These are phyloP conservation scores for Fraxinus quadrangulata DNA, from an alignment of 257 asterid genomes.

Conservation along the genomic window DNA sequence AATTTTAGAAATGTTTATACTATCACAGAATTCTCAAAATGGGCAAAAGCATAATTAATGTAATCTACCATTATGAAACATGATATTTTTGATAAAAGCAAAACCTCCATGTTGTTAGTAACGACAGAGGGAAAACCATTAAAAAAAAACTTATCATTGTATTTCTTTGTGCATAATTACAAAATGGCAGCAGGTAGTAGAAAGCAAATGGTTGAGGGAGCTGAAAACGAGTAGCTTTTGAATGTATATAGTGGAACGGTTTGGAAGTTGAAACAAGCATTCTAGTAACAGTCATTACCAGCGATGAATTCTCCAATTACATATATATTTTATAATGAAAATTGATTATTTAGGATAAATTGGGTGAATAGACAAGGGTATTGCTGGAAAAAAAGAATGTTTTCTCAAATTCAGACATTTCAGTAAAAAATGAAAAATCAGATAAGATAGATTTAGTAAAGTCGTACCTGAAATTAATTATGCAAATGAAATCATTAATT, in stretches of 20 bases:
- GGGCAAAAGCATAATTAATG: not conserved
- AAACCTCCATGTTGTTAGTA: not conserved
- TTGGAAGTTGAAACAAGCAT: not conserved
- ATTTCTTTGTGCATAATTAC: not conserved
- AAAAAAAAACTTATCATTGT: not conserved
- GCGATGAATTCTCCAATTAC: not conserved
- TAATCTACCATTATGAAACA: not conserved
- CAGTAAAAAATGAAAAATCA: not conserved
- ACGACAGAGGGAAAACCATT: not conserved
- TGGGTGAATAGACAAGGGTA: not conserved
- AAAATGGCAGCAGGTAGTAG: not conserved
- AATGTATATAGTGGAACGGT: not conserved
- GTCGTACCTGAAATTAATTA: not conserved
- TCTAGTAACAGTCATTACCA: not conserved
- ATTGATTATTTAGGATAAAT: not conserved
- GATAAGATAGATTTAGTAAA: not conserved
- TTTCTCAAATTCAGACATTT: not conserved
- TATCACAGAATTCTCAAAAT: not conserved
- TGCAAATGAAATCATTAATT: conserved; percentile 14
- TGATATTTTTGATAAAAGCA: not conserved
- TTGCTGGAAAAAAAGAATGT: not conserved
- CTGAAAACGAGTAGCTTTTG: not conserved
- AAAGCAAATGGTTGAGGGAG: not conserved
- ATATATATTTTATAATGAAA: not conserved
- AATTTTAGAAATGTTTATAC: not conserved